Conservation (phyloP, 257 asterid genomes). For the Ajuga chamaepitys region DNA sequence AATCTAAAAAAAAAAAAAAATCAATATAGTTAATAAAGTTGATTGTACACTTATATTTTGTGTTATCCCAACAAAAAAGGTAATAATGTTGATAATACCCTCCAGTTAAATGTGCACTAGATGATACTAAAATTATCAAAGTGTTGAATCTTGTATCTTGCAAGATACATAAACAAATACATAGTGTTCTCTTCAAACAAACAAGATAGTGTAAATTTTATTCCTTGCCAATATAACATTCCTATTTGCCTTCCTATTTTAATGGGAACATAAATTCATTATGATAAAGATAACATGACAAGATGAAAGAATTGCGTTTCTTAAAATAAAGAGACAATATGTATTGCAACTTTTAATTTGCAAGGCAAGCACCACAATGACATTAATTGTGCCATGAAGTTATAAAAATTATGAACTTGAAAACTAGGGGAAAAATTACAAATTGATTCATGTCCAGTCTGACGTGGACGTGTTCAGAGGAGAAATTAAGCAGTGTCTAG, state of each 20-base stretch:
- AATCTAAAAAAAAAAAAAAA: no score
- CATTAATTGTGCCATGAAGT: slow-evolving; percentile 1
- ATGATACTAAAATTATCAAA: no score
- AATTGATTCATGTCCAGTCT: not conserved
- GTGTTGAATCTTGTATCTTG: no score
- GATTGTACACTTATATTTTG: no score
- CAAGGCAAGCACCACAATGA: not conserved
- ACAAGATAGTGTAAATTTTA: not conserved
- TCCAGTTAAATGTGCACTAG: no score
- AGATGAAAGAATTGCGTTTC: not conserved
- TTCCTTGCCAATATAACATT: not conserved
- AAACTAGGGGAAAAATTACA: not conserved
- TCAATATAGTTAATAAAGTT: no score
- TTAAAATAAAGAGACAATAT: not conserved
- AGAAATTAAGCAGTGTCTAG: not conserved
- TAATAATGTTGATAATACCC: no score
- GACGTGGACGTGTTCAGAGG: not conserved
- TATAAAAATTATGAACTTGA: not conserved
- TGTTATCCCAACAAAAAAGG: no score
- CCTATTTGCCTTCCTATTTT: not conserved
- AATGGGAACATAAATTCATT: not conserved
- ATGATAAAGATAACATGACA: not conserved
- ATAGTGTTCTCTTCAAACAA: no score
- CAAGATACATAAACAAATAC: no score
- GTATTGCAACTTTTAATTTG: not conserved